Conservation (phyloP, 192 early-diverging fungal genomes). For the Phycomyces nitens region DNA sequence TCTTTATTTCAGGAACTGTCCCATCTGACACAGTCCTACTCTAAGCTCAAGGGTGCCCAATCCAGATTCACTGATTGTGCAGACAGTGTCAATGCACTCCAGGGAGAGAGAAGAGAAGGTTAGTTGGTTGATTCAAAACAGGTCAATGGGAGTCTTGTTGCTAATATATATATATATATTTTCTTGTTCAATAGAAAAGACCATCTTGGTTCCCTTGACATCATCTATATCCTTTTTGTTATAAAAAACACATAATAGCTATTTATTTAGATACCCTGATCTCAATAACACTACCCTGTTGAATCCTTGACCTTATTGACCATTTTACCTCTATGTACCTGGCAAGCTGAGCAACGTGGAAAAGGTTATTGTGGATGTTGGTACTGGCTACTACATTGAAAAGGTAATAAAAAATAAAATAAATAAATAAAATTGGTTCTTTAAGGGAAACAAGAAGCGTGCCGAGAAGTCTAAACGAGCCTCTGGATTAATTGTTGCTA, state of each 20-base stretch:
- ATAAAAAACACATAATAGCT: too few relatives aligned
- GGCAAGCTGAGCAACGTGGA: conserved; percentile 78
- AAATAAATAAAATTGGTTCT: background rate
- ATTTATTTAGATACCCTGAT: too few relatives aligned
- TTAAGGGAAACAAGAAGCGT: background rate
- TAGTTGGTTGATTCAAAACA: too few relatives aligned
- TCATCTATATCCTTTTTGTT: conserved; percentile 57
- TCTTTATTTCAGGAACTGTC: conserved; percentile 66
- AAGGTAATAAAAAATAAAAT: conserved; percentile 67
- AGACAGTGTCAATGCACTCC: conserved; percentile 63
- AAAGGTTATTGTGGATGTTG: conserved; percentile 91
- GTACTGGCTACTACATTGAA: conserved; percentile 88
- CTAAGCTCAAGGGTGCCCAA: conserved; percentile 85
- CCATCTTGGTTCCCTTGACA: conserved; percentile 76
- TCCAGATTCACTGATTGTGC: conserved; percentile 81
- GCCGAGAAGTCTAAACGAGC: background rate
- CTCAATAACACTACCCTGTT: too few relatives aligned
- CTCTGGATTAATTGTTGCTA: background rate
- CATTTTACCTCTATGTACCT: conserved; percentile 79
- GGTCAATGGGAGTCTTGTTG: background rate
- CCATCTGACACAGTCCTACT: conserved; percentile 79
- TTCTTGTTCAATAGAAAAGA: conserved; percentile 42
- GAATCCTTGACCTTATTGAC: conserved; percentile 11
- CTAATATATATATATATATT: too few relatives aligned
- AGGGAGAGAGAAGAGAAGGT: conserved; percentile 49